Percentiles rank a stretch among this genome's conserved stretches.
Conservation (phyloP, 106 monocot genomes). For the Cymbidium sinense region DNA sequence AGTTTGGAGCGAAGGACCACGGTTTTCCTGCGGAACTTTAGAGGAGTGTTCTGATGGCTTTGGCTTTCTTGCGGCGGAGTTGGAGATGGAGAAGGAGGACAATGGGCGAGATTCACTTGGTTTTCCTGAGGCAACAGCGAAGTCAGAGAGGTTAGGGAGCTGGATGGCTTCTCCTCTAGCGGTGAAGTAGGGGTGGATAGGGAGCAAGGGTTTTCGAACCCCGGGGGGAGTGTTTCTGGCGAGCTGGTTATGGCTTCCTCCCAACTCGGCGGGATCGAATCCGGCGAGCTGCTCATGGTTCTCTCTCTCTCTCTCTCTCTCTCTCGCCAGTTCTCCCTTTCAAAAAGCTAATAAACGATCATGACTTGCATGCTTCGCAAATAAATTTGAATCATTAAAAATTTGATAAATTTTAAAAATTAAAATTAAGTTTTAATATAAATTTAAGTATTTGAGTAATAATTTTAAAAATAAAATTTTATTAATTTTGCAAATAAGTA, state of each 20-base stretch:
- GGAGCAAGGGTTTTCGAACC: not conserved
- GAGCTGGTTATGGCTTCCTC: not conserved
- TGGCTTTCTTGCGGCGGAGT: not conserved
- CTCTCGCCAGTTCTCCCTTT: not conserved
- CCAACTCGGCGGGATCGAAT: not conserved
- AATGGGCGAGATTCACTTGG: not conserved
- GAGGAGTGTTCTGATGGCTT: no score
- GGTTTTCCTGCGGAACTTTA: not conserved
- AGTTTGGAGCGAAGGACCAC: not conserved
- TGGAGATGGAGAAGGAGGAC: not conserved
- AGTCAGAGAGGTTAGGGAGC: not conserved
- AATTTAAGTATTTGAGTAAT: no score
- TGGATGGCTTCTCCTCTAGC: not conserved
- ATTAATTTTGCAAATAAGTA: no score
- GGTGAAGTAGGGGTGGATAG: not conserved
- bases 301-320: not conserved
- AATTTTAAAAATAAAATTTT: no score
- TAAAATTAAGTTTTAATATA: no score
- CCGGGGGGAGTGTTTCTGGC: conserved; percentile 8
- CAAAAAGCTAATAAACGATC: no score
- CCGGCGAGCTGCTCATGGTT: not conserved
- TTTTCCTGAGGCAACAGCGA: not conserved
- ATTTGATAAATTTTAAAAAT: no score
- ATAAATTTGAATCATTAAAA: no score
- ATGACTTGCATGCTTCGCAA: no score